These are phyloP conservation scores for Fusarium staphyleae DNA, from an alignment of 2,329 filamentous ascomycete species.

Conservation along the genomic window DNA sequence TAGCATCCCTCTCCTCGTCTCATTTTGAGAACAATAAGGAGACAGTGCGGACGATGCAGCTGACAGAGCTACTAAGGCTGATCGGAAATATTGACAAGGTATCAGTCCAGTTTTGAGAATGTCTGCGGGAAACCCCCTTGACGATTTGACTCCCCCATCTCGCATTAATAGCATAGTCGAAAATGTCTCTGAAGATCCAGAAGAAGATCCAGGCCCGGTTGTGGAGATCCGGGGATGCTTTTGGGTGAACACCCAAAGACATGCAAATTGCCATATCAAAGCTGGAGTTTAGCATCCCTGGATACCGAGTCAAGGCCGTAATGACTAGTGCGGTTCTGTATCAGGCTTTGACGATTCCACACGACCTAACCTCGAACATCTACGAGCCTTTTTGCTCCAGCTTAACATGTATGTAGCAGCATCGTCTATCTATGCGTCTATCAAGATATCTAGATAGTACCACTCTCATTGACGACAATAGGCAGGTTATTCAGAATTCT, in stretches of 20 bases:
- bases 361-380: neutral
- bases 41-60: neutral
- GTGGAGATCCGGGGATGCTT: slow-evolving; percentile 2
- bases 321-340: neutral
- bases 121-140: slow-evolving; percentile 17
- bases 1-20: neutral
- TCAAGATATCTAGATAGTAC: neutral
- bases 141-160: neutral
- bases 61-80: slow-evolving; percentile 3
- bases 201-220: slow-evolving; percentile 4
- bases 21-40: slow-evolving; percentile 7
- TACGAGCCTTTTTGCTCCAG: slow-evolving; percentile 2
- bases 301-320: slow-evolving; percentile 1
- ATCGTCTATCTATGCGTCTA: neutral
- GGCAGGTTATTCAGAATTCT: neutral
- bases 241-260: neutral
- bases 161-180: slow-evolving; percentile 5
- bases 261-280: neutral
- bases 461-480: neutral
- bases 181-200: neutral
- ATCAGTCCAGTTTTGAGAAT: slow-evolving; percentile 8
- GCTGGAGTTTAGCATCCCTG: neutral
- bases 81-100: slow-evolving; percentile 13
- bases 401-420: neutral
- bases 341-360: neutral